Evolutionary conservation across 805 yeast species (phyloP), one percentile per base, ranked within the genome.

Genomic region (Wickerhamiella qilinensis): DNA sequence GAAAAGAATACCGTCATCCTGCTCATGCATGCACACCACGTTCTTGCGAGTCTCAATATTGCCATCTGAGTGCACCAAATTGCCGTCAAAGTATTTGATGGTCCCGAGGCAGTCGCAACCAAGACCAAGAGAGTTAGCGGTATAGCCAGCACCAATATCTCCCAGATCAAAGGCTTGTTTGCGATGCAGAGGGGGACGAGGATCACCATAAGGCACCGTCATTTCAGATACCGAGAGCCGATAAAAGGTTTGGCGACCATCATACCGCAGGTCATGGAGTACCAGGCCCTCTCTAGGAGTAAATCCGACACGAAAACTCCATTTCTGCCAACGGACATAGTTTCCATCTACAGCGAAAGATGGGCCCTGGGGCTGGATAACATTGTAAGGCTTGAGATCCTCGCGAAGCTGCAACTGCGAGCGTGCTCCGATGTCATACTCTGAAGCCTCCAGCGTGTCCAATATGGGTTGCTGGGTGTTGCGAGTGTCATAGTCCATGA

Each of bases 281-380:
- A 76, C 85, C 45, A 77, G 69, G 47, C 93, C 93, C 63, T 80
- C 93, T 64, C 93, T 75, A 36, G 70, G 74, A 51, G 74, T 75
- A 36, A 80, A 64, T 36, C 73, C 67, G 27, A 73, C 79, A 52
- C 78, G 69, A 63, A 80, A 78, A 54, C 74, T 77, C 91, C 91
- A 80, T 16, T 77, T 84, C 63, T 77, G 88, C 93, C 93, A 80
- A 40, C 62, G 59, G 47, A 81, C 68, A 55, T 70, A 72, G 42
- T 69, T 61, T 31, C 77, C 77, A 46, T 77, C 64, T 30, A 71
- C 60, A 19, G 64, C 50, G 62, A 76, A 80, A 2, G 83, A 74
- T n/a, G 85, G 73, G 46, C 93, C 93, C 49, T 81, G 86, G 37
- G 91, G 88, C 61, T 80, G 93, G 78, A 61, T 75, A 78, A 77